These are phyloP conservation scores for Ogataea salicorniae DNA, from an alignment of 805 yeast genomes.

Conservation along the genomic window DNA sequence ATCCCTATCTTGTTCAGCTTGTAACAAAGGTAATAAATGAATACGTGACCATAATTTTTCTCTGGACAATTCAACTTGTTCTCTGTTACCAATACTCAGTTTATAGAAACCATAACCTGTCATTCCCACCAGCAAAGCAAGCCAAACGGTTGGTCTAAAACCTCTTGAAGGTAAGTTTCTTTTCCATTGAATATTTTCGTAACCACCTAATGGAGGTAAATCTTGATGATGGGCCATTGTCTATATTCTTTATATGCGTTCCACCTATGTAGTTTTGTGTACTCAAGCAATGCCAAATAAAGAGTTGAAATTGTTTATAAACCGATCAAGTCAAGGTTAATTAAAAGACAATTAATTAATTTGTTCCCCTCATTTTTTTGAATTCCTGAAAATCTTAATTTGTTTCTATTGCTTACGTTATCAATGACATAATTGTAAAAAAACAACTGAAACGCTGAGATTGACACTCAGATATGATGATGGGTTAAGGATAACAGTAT, in stretches of 20 bases:
- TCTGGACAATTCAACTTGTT: slow-evolving; percentile 67
- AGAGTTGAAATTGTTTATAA: too few species aligned
- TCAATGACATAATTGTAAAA: too few species aligned
- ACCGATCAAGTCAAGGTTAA: too few species aligned
- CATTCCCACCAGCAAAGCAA: slow-evolving; percentile 57
- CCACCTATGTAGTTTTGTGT: too few species aligned
- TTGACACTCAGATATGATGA: too few species aligned
- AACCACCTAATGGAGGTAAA: slow-evolving; percentile 82
- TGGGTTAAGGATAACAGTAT: too few species aligned
- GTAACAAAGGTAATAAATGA: slow-evolving; percentile 62
- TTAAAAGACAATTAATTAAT: too few species aligned
- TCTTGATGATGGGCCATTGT: slow-evolving; percentile 50
- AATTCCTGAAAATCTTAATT: too few species aligned
- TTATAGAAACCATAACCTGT: slow-evolving; percentile 71
- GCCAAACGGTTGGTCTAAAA: slow-evolving; percentile 69
- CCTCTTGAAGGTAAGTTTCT: slow-evolving; percentile 83
- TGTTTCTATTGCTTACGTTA: too few species aligned
- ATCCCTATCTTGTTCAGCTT: slow-evolving; percentile 81
- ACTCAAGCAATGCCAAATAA: too few species aligned
- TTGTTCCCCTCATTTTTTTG: too few species aligned
- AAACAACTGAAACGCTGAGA: too few species aligned
- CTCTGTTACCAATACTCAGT: slow-evolving; percentile 62
- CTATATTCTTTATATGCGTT: background rate
- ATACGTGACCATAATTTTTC: slow-evolving; percentile 78
- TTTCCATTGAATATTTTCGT: slow-evolving; percentile 85